These are phyloP conservation scores for Ogataea ganodermae DNA, from an alignment of 805 yeast genomes.

Conservation along the genomic window DNA sequence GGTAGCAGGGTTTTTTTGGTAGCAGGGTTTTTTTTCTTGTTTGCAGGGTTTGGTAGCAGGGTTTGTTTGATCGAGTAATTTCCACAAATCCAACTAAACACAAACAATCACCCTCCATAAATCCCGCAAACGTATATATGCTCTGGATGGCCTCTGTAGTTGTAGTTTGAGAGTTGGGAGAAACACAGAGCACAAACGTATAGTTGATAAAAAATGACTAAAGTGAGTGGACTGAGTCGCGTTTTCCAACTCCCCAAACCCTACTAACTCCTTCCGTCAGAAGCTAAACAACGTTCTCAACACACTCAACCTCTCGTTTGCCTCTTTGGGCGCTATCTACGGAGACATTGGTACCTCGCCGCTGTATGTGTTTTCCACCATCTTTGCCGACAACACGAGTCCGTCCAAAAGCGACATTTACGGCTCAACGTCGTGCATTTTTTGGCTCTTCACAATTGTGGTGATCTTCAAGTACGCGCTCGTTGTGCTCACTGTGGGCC, in stretches of 20 bases:
- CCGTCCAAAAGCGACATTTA: conserved; percentile 44
- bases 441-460: conserved; percentile 55
- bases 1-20: not conserved
- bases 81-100: not conserved
- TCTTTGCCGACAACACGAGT: conserved; percentile 29
- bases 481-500: conserved; percentile 51
- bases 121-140: conserved; percentile 2
- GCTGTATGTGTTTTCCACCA: conserved; percentile 48
- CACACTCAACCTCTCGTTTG: conserved; percentile 14
- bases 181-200: too few species aligned
- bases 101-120: not conserved
- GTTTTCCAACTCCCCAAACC: not conserved
- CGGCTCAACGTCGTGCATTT: conserved; percentile 55
- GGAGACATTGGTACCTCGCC: conserved; percentile 69
- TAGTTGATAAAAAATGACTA: not conserved
- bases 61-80: not conserved
- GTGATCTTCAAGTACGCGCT: conserved; percentile 54
- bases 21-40: not conserved
- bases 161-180: not conserved
- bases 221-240: conserved; percentile 1
- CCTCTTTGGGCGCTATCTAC: conserved; percentile 59
- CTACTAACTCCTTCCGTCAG: conserved; percentile 4
- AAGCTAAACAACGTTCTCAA: conserved; percentile 6
- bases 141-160: not conserved
- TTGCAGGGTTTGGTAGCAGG: not conserved